These are phyloP conservation scores for Dactylellina leptospora DNA, from an alignment of 2,329 filamentous ascomycete genomes.

Conservation along the genomic window DNA sequence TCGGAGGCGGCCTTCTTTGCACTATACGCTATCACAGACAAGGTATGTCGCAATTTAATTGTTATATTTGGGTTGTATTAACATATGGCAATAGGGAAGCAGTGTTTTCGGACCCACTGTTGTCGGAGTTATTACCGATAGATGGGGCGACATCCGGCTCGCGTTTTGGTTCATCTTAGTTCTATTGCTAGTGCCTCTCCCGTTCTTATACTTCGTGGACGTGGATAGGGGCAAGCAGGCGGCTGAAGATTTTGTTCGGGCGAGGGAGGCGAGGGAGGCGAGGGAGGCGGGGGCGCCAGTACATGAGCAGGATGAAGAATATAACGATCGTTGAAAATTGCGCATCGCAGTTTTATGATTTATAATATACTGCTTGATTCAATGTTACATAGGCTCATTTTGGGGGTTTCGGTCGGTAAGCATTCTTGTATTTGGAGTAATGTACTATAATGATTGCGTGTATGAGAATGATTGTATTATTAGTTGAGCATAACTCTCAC, in stretches of 20 bases:
- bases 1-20: slow-evolving; percentile 97
- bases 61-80: background rate
- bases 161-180: slow-evolving; percentile 91
- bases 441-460: slow-evolving; percentile 21
- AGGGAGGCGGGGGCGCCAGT: background rate
- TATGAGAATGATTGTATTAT: slow-evolving; percentile 20
- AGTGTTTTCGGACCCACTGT: slow-evolving; percentile 93
- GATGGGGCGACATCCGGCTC: slow-evolving; percentile 78
- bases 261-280: slow-evolving; percentile 14
- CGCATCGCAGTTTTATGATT: background rate
- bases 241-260: slow-evolving; percentile 36
- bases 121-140: slow-evolving; percentile 90
- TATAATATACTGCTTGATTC: background rate
- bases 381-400: slow-evolving; percentile 1
- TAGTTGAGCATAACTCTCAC: background rate
- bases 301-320: background rate
- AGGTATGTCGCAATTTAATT: slow-evolving; percentile 60
- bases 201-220: slow-evolving; percentile 83
- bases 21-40: slow-evolving; percentile 96
- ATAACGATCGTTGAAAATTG: slow-evolving; percentile 3
- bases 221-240: slow-evolving; percentile 75
- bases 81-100: slow-evolving; percentile 47
- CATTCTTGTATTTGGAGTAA: background rate
- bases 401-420: background rate
- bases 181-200: slow-evolving; percentile 83